A percentile compares a stretch with the other conserved stretches of the same genome.
Conservation (phyloP, 768 basidiomycete species). For the Sporobolomyces roseus region DNA sequence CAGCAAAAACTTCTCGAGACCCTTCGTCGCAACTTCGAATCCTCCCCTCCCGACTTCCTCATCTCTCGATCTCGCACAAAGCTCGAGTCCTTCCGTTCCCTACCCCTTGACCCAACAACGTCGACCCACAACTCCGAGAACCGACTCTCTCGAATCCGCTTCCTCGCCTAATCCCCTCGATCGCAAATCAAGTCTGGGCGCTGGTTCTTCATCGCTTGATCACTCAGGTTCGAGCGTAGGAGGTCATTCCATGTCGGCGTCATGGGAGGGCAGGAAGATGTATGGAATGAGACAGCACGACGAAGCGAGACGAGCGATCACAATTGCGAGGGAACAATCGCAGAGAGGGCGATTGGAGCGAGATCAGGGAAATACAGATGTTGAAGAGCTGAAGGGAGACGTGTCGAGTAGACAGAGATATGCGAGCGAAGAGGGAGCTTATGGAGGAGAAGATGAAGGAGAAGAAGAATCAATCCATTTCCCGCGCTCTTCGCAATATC, state of each 20-base stretch:
- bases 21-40: slow-evolving; percentile 1
- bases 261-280: slow-evolving; percentile 27
- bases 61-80: too few species aligned
- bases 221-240: slow-evolving; percentile 14
- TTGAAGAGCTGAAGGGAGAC: background rate
- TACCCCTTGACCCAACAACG: background rate
- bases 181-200: slow-evolving; percentile 4
- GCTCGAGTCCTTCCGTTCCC: too few species aligned
- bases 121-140: background rate
- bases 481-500: background rate
- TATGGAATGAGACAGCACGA: slow-evolving; percentile 12
- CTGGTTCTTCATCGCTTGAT: background rate
- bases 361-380: background rate
- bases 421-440: background rate
- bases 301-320: slow-evolving; percentile 26
- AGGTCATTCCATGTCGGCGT: slow-evolving; percentile 13
- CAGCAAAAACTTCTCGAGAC: slow-evolving; percentile 36
- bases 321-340: slow-evolving; percentile 4
- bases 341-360: background rate
- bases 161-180: slow-evolving; percentile 1
- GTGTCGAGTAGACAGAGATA: background rate
- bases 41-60: background rate
- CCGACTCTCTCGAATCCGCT: background rate
- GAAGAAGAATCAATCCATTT: slow-evolving; percentile 8
- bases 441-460: background rate